phyloP scores from a whole-genome alignment of 495 filamentous ascomycete species.

The Neurospora sp. region DNA sequence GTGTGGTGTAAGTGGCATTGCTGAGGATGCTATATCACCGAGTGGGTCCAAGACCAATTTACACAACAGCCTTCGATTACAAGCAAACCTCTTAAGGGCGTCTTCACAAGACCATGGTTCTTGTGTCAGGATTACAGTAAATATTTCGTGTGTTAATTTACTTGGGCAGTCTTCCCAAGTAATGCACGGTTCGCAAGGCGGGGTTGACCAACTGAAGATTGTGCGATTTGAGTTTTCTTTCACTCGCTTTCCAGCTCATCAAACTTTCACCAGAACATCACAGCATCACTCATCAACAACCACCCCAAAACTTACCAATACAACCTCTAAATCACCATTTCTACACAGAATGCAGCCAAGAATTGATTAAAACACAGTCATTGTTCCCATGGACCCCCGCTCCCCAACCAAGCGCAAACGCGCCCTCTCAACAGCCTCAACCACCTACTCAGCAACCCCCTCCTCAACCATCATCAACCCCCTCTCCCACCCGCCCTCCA shows the following conservation, averaged over 20 bases:
- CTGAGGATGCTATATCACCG: neutral
- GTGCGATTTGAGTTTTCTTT: neutral
- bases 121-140: neutral
- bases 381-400: neutral
- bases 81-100: neutral
- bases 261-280: neutral
- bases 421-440: neutral
- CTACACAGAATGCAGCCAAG: too few relatives aligned
- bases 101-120: neutral
- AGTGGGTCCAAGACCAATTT: neutral
- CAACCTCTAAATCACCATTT: too few relatives aligned
- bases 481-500: conserved; percentile 31
- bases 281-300: neutral
- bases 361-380: neutral
- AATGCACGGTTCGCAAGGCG: neutral
- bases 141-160: neutral
- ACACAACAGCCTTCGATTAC: neutral
- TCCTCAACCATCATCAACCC: conserved; percentile 34
- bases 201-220: neutral
- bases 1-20: neutral
- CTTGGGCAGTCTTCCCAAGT: neutral
- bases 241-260: neutral
- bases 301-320: neutral
- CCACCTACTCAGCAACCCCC: conserved; percentile 4
- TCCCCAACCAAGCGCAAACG: conserved; percentile 17